Evolutionary conservation across 345 rosid species (phyloP), one percentile per base, ranked within the genome.

Genomic region (Ceriops decandra): DNA sequence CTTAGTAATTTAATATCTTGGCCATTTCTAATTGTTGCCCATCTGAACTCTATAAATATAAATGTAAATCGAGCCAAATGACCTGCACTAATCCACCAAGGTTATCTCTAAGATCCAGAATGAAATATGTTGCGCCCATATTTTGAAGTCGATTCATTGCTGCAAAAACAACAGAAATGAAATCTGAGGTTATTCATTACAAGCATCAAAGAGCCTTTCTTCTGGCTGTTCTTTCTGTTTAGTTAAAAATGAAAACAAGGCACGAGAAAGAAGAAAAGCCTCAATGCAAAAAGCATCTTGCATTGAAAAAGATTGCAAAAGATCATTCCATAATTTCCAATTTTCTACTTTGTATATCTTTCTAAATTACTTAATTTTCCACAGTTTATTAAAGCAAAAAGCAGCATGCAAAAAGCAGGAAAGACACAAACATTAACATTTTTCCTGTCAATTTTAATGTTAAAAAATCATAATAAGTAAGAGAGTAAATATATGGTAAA

Each of bases 11-110:
- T 42, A 42, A 42, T 42, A 17, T 42, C 49, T 11, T 42, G 49
- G 49, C 17, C 49, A 13, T 15, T 42, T 2, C 49, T 42, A 24
- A 10, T 56, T 56, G 26, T 21, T 24, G 28, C 17, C 24, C 38
- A 38, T 24, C 69, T 6, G 52, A 13, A 13, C 49, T 35, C 51
- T 30, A 35, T 9, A 63, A 46, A 63, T n/a, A 16, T 35, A 10
- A 66, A 66, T 31, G 58, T 26, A 68, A 68, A 67, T 20, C 16
- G 10, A 16, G 16, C 3, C 33, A 20, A 53, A 60, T 52, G 58
- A 93, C 98, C 92, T 91, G 96, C 32, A 93, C 97, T 46, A 93
- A 84, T 72, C 98, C 98, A 71, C 98, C 98, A 60, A 88, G 98
- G 80, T 93, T 93, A 77, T 93, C 96, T 85, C 96, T 82, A 74